Evolutionary conservation across 2,329 filamentous ascomycete genomes (phyloP).

Genomic region (Pseudocercospora eumusae): DNA sequence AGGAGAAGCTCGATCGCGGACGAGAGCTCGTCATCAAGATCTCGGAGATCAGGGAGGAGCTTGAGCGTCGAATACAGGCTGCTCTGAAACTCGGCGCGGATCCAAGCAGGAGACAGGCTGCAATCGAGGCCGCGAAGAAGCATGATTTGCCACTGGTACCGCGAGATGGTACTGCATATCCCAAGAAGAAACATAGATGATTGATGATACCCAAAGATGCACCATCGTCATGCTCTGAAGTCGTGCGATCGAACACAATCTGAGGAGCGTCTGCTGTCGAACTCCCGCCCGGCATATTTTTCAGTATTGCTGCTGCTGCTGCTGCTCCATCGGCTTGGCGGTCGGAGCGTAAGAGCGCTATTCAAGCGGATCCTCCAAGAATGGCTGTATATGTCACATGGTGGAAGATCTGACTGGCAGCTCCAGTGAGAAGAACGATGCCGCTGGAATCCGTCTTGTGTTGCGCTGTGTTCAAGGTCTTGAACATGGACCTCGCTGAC

Average conservation of each 20-base stretch:
- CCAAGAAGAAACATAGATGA: background rate
- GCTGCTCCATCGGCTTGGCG: background rate
- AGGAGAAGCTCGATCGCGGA: constrained; percentile 15
- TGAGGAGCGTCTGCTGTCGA: background rate
- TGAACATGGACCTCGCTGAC: too few species aligned
- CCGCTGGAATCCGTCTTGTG: background rate
- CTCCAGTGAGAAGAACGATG: background rate
- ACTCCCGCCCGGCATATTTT: too few species aligned
- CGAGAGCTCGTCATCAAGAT: constrained; percentile 41
- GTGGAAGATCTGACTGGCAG: background rate
- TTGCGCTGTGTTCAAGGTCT: background rate
- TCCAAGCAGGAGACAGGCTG: constrained; percentile 13
- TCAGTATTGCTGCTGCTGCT: too few species aligned
- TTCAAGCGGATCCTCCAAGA: background rate
- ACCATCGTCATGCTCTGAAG: background rate
- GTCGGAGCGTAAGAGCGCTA: background rate
- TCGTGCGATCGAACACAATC: background rate
- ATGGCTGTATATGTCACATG: background rate
- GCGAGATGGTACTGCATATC: background rate
- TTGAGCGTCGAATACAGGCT: constrained; percentile 46
- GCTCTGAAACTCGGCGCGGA: constrained; percentile 33
- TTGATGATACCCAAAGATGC: too few species aligned
- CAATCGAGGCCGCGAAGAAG: constrained; percentile 54
- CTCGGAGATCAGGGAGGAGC: constrained; percentile 45
- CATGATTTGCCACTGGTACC: background rate